phyloP scores from a whole-genome alignment of 495 filamentous ascomycete genomes.

The Hyaloscypha finlandica region DNA sequence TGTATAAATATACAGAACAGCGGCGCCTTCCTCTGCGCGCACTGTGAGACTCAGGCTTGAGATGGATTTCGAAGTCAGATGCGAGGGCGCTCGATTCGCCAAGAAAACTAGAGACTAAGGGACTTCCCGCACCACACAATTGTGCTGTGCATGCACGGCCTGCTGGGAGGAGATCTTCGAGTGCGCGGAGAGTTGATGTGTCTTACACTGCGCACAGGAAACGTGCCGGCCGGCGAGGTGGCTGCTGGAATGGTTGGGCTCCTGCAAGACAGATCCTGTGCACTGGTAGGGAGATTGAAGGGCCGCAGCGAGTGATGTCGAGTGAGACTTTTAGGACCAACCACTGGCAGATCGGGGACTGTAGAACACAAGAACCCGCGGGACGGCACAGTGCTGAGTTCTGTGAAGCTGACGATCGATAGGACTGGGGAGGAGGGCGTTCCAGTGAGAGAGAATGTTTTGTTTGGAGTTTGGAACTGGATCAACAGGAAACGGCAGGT shows the following conservation, averaged over 20 bases:
- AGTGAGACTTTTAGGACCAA: conserved; percentile 18
- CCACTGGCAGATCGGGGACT: background rate
- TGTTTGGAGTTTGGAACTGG: background rate
- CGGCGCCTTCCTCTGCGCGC: background rate
- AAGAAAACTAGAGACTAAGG: conserved; percentile 12
- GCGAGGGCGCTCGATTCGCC: conserved; percentile 14
- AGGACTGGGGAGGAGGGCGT: background rate
- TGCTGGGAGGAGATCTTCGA: conserved; percentile 2
- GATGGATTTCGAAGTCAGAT: background rate
- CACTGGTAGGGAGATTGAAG: conserved; percentile 16
- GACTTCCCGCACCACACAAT: conserved; percentile 12
- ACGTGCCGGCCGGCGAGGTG: conserved; percentile 15
- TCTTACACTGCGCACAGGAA: conserved; percentile 6
- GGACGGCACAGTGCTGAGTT: background rate
- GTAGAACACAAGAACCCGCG: conserved; percentile 2
- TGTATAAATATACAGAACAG: background rate
- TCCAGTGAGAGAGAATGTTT: background rate
- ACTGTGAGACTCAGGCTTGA: background rate
- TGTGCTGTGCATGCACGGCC: conserved; percentile 8
- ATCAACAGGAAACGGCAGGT: background rate
- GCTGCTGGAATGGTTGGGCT: conserved; percentile 12
- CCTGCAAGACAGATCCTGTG: conserved; percentile 19
- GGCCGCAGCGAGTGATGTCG: conserved; percentile 3
- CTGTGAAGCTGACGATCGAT: background rate
- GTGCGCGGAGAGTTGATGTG: conserved; percentile 5